Evolutionary conservation across 768 basidiomycete genomes (phyloP), one percentile per base, ranked within the genome.

Genomic region (Ramaria sp.): DNA sequence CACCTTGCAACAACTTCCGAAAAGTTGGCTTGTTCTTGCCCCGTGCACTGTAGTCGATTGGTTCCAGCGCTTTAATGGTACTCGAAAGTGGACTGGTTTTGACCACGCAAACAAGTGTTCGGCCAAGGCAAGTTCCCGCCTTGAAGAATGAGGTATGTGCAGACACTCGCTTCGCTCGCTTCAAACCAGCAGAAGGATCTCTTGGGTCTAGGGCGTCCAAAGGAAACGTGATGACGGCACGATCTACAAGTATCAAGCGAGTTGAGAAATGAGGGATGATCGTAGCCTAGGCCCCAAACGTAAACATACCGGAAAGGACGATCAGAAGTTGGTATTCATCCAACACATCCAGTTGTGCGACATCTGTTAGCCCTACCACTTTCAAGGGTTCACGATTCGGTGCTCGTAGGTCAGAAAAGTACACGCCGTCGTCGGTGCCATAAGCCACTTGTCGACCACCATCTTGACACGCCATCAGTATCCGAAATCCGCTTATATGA

Each of bases 91-190:
- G 91, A 61, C 87, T 91, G 1, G 91, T 89, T 72, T 98, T 99
- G 66, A 98, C 95, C 47, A 98, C 88, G 66, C 96, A 98, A 49
- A 99, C 92, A 11, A 99, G 79, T 17, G 90, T 89, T 58, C 85
- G 81, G 38, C 89, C 91, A 24, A 98, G 76, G 67, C 95, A 99
- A 45, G 86, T 80, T 0, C 96, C 96, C 9, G 91, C 87, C 70
- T 98, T 98, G 81, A 99, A 98, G 73, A 98, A 98, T 1, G 91
- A 87, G 0, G 93, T 98, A 68, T 97, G 94, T 0, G 91, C 88
- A 0, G 95, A 90, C 65, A 98, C 92, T 57, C 91, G 82, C 71
- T 96, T 96, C 1, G 91, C 94, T 11, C 94, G 84, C 70, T 92
- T 96, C 59, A 96, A 71, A 1, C 93, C 93, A 2, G 89, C 85